A percentile compares a stretch with the other conserved stretches of the same genome.
These are phyloP conservation scores for Tetrapisispora taiwanensis DNA, from an alignment of 805 yeast species.

Conservation along the genomic window DNA sequence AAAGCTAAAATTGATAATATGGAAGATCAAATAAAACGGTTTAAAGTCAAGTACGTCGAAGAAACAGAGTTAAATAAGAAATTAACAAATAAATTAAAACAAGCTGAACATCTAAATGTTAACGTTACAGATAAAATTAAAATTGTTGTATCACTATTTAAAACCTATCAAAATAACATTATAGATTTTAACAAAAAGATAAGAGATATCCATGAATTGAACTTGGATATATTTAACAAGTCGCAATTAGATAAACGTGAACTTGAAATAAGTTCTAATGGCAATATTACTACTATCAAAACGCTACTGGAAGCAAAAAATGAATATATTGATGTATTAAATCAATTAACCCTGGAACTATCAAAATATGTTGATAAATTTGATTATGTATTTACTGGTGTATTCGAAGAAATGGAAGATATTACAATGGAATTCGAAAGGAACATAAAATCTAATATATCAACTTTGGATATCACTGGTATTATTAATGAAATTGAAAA, in stretches of 20 bases:
- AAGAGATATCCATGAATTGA: conserved; percentile 9
- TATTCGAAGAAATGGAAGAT: conserved; percentile 6
- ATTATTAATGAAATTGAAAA: background rate
- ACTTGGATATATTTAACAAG: conserved; percentile 7
- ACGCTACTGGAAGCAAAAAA: conserved; percentile 6
- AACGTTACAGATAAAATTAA: background rate
- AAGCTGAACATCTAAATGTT: conserved; percentile 7
- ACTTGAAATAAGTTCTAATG: conserved; percentile 10
- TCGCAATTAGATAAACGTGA: conserved; percentile 10
- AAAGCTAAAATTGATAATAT: conserved; percentile 37
- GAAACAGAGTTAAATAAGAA: conserved; percentile 23
- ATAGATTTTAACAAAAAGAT: conserved; percentile 11
- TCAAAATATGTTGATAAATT: conserved; percentile 5
- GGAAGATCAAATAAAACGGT: conserved; percentile 37
- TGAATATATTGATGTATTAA: conserved; percentile 3
- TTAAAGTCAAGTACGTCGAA: conserved; percentile 34
- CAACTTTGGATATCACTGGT: background rate
- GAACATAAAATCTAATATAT: background rate
- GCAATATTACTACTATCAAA: conserved; percentile 9
- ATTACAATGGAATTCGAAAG: conserved; percentile 2
- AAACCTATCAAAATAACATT: conserved; percentile 13
- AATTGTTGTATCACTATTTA: conserved; percentile 8
- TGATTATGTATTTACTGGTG: conserved; percentile 3
- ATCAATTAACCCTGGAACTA: conserved; percentile 5
- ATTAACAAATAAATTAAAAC: conserved; percentile 13